Evolutionary conservation across 2,329 filamentous ascomycete species (phyloP).

Genomic region (Microdochium nivale): DNA sequence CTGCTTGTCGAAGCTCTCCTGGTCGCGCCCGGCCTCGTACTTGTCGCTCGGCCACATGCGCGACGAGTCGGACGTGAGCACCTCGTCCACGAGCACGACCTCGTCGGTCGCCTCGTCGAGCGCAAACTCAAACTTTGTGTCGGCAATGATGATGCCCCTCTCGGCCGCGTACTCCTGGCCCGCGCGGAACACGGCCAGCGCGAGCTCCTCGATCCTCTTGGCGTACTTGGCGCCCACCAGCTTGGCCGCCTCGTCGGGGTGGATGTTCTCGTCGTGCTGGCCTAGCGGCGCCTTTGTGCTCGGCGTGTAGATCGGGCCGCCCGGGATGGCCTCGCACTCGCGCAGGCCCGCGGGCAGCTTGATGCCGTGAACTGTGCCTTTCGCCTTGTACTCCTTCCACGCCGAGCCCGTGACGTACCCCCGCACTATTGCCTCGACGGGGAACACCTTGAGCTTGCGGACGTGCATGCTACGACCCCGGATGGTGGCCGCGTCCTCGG

Average conservation of each 20-base stretch:
- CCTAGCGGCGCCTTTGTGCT: constrained; percentile 79
- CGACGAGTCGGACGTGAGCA: constrained; percentile 72
- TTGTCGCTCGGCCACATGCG: constrained; percentile 76
- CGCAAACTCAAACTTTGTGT: constrained; percentile 66
- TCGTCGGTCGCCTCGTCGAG: constrained; percentile 55
- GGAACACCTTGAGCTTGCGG: constrained; percentile 63
- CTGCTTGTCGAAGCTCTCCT: constrained; percentile 87
- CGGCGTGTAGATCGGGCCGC: constrained; percentile 62
- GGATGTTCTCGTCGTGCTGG: constrained; percentile 78
- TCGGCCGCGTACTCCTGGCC: constrained; percentile 55
- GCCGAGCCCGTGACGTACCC: constrained; percentile 84
- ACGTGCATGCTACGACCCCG: constrained; percentile 70
- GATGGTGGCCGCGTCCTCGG: constrained; percentile 40
- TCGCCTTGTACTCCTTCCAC: constrained; percentile 66
- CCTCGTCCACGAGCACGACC: constrained; percentile 74
- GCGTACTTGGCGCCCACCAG: constrained; percentile 61
- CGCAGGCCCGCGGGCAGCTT: constrained; percentile 56
- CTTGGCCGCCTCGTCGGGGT: constrained; percentile 52
- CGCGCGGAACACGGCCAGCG: constrained; percentile 52
- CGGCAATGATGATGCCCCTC: constrained; percentile 66
- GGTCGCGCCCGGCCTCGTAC: constrained; percentile 65
- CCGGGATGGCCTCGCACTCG: constrained; percentile 61
- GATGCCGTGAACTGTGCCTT: constrained; percentile 74
- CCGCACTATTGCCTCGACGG: constrained; percentile 64
- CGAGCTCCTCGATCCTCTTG: constrained; percentile 53